Base-by-base conservation (phyloP, 2,329 filamentous ascomycete species). In the Epichloe elymi region DNA sequence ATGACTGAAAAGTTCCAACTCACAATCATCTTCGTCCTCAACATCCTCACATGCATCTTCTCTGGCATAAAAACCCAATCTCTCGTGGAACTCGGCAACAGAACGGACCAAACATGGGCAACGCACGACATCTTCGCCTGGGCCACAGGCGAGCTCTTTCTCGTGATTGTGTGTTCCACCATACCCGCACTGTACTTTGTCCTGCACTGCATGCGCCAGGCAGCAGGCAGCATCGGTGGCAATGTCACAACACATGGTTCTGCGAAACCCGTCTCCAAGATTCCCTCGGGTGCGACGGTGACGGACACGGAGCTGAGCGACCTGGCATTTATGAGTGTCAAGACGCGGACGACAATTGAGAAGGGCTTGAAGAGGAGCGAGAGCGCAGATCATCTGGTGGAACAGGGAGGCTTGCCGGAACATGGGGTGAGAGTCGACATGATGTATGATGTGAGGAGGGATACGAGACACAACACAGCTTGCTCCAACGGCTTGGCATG, bases 1-100 rank as follows among this genome's bases (percentile, higher is more conserved):
- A 89, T 85, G 0, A 93, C 88, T 43, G 91, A 88, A 60, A 70
- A 75, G 39, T 80, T 88, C 2, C 88, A 95, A 64, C 70, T 95
- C 3, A 58, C 54, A 37, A 54, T 59, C 15, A 54, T 59, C 30
- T 58, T 58, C 37, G 57, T 55, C 19, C 52, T 59, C 43, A 58
- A 57, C 38, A 57, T 58, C 17, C 54, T 59, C n/a, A 58, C 58
- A 1, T 56, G 55, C 33, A 55, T 58, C 38, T 58, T 56, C 52
- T 58, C 57, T 10, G 58, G 58, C 41, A 56, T 59, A 51, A 59
- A 59, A 46, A 59, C 58, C 6, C 54, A 58, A 20, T 58, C 58
- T 41, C 53, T 59, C 36, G 54, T 51, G 17, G 50, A 55, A 23
- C 54, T 59, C 15, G 48, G 50, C 26, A 56, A 59, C 46, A 57